These are phyloP conservation scores for Vaccinium myrtillus DNA, from an alignment of 148 eudicot genomes.

Conservation along the genomic window DNA sequence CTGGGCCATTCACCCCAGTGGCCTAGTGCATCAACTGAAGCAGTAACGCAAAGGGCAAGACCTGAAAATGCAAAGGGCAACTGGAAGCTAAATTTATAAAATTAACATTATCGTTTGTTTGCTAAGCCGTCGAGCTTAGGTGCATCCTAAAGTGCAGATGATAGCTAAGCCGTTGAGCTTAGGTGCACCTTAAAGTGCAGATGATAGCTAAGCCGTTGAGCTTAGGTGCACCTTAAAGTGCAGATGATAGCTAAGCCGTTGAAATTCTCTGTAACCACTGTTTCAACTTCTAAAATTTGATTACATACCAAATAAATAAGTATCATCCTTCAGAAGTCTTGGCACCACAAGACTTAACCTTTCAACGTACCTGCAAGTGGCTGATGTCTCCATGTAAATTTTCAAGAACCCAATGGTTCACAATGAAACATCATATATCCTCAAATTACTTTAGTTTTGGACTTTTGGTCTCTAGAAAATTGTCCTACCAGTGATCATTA, in stretches of 20 bases:
- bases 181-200: too few relatives aligned
- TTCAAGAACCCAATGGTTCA: background rate
- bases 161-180: too few relatives aligned
- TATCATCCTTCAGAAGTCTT: background rate
- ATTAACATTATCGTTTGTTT: too few relatives aligned
- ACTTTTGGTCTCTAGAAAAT: background rate
- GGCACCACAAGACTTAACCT: background rate
- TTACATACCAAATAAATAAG: background rate
- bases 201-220: background rate
- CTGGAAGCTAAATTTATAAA: background rate
- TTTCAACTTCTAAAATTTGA: background rate
- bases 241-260: background rate
- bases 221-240: background rate
- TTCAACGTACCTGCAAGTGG: background rate
- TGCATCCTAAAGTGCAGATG: too few relatives aligned
- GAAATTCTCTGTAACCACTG: background rate
- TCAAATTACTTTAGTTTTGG: background rate
- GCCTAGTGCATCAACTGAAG: background rate
- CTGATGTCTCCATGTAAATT: background rate
- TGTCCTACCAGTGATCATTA: background rate
- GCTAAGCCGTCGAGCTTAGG: too few relatives aligned
- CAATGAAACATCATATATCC: background rate
- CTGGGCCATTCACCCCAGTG: background rate
- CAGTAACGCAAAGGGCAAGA: background rate
- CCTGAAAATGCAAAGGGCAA: background rate